Conservation (phyloP, 139 green algal genomes). For the Picochlorum sp. region DNA sequence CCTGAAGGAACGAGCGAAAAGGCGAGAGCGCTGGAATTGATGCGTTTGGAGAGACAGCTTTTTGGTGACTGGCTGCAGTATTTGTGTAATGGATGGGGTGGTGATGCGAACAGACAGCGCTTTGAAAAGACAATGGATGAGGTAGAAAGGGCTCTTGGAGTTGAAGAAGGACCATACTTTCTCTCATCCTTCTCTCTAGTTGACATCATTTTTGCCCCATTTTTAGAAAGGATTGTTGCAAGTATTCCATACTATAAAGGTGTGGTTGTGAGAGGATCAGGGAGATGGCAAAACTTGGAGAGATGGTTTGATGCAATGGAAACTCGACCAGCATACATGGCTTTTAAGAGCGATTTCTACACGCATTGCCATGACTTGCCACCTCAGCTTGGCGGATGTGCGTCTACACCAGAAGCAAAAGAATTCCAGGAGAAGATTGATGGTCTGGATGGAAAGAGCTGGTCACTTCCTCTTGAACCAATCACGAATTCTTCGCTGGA, state of each 20-base stretch:
- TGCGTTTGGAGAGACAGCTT: constrained; percentile 73
- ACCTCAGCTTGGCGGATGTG: constrained; percentile 82
- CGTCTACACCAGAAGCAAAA: constrained; percentile 37
- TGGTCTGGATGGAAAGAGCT: constrained; percentile 53
- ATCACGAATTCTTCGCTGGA: constrained; percentile 50
- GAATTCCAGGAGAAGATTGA: constrained; percentile 58
- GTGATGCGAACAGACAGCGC: constrained; percentile 21
- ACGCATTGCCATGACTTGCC: constrained; percentile 88
- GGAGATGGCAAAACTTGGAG: constrained; percentile 39
- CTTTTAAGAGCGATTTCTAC: constrained; percentile 82
- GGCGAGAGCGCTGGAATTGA: constrained; percentile 37
- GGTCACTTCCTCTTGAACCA: constrained; percentile 70
- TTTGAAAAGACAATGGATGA: constrained; percentile 59
- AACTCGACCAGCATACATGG: constrained; percentile 65
- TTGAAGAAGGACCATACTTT: constrained; percentile 73
- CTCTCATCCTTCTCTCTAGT: constrained; percentile 62
- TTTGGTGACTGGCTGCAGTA: constrained; percentile 73
- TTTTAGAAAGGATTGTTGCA: constrained; percentile 84
- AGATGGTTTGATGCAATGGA: constrained; percentile 92
- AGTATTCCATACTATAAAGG: constrained; percentile 90
- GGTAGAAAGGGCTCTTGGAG: constrained; percentile 44
- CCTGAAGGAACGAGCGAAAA: constrained; percentile 30
- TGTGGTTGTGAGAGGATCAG: constrained; percentile 47
- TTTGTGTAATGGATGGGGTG: constrained; percentile 44
- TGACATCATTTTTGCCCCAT: constrained; percentile 78